A percentile compares a stretch with the other conserved stretches of the same genome.
phyloP scores from a whole-genome alignment of 1,284 basidiomycete genomes.

The Ustilago shanxiensis region DNA sequence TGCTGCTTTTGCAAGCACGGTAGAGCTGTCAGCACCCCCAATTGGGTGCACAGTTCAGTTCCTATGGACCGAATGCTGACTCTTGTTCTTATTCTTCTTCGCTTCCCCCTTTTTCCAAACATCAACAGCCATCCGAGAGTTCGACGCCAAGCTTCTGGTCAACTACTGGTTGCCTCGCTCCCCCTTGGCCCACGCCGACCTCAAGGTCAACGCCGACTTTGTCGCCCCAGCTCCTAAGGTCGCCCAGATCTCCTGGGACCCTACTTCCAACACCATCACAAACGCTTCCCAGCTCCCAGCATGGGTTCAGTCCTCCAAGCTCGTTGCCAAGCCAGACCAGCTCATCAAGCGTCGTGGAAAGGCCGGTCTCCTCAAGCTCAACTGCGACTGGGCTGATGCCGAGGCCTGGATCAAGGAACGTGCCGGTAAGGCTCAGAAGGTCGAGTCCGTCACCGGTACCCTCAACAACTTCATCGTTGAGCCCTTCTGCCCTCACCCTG shows the following conservation, averaged over 20 bases:
- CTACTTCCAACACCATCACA: conserved; percentile 82
- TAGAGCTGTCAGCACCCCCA: too few species aligned
- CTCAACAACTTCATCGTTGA: conserved; percentile 98
- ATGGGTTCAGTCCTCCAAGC: conserved; percentile 77
- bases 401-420: conserved; percentile 84
- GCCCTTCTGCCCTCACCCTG: conserved; percentile 95
- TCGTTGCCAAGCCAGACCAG: conserved; percentile 78
- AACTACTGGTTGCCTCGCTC: conserved; percentile 70
- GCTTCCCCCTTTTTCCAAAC: neutral
- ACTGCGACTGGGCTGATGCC: conserved; percentile 86
- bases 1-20: neutral
- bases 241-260: conserved; percentile 81
- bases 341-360: conserved; percentile 99
- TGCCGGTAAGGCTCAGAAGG: conserved; percentile 94
- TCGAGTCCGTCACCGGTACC: conserved; percentile 92
- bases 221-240: conserved; percentile 66
- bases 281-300: conserved; percentile 80
- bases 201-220: conserved; percentile 64
- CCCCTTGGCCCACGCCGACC: conserved; percentile 61
- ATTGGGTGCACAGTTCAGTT: too few species aligned
- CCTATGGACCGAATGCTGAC: conserved; percentile 7
- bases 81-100: neutral
- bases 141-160: conserved; percentile 69
- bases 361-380: conserved; percentile 89
- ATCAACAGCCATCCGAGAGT: conserved; percentile 65